phyloP scores from a whole-genome alignment of 2,329 filamentous ascomycete genomes.

The Ceratocystis lukuohia region DNA sequence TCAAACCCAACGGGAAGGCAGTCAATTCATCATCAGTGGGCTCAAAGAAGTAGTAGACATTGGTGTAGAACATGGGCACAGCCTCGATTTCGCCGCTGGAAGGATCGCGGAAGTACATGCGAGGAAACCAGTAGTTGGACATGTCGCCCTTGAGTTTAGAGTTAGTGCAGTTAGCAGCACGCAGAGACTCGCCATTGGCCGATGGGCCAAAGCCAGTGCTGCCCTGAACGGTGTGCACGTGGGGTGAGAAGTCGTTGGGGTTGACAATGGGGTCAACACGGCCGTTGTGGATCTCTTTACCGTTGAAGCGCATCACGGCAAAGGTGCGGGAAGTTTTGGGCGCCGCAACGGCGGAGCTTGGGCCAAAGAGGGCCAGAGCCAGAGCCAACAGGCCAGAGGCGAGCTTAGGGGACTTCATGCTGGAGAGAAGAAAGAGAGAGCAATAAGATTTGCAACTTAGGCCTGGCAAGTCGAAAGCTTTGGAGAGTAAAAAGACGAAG shows the following conservation, averaged over 20 bases:
- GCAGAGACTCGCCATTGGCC: conserved; percentile 47
- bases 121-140: conserved; percentile 66
- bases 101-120: conserved; percentile 53
- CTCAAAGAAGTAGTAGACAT: conserved; percentile 65
- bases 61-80: conserved; percentile 59
- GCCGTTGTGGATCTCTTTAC: conserved; percentile 47
- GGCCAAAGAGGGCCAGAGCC: conserved; percentile 11
- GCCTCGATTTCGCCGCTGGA: conserved; percentile 49
- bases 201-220: conserved; percentile 52
- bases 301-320: conserved; percentile 59
- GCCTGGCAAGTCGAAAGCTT: conserved; percentile 27
- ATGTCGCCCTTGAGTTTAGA: conserved; percentile 55
- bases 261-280: conserved; percentile 55
- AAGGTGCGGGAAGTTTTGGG: conserved; percentile 37
- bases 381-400: conserved; percentile 19
- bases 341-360: conserved; percentile 18
- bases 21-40: conserved; percentile 50
- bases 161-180: conserved; percentile 54
- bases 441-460: conserved; percentile 5
- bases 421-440: conserved; percentile 12
- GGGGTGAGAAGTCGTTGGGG: conserved; percentile 43
- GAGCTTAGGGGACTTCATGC: conserved; percentile 28
- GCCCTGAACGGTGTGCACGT: conserved; percentile 59
- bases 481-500: conserved; percentile 3
- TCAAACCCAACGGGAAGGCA: conserved; percentile 56